phyloP scores from a whole-genome alignment of 108 stramenopile genomes.

The Skeletonema grethae region DNA sequence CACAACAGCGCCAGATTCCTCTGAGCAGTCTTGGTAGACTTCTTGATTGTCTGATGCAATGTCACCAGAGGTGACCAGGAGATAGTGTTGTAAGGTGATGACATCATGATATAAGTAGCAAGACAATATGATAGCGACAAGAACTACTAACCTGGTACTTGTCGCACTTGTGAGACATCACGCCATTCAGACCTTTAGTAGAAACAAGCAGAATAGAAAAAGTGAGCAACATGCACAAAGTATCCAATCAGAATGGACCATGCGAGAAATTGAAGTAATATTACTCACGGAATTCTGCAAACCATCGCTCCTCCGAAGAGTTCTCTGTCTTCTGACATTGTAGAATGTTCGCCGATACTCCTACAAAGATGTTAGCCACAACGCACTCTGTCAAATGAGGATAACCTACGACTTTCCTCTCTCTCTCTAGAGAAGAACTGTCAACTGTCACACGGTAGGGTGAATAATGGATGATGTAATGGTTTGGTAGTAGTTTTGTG shows the following conservation, averaged over 20 bases:
- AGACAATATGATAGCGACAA: not conserved
- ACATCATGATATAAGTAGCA: not conserved
- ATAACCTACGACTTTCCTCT: no score
- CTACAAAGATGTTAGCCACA: no score
- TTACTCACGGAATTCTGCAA: not conserved
- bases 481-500: no score
- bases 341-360: not conserved
- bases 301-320: not conserved
- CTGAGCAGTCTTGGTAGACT: slow-evolving; percentile 62
- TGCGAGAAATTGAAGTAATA: no score
- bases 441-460: no score
- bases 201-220: not conserved
- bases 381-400: no score
- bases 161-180: slow-evolving; percentile 72
- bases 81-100: not conserved
- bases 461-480: no score
- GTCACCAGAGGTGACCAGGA: no score
- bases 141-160: slow-evolving; percentile 63
- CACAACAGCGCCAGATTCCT: slow-evolving; percentile 45
- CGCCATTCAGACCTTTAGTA: slow-evolving; percentile 32
- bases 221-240: not conserved
- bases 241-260: no score
- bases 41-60: slow-evolving; percentile 76
- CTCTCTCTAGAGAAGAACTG: no score
- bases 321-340: not conserved